Evolutionary conservation across 345 rosid species (phyloP).

Genomic region (Citrus sp.): DNA sequence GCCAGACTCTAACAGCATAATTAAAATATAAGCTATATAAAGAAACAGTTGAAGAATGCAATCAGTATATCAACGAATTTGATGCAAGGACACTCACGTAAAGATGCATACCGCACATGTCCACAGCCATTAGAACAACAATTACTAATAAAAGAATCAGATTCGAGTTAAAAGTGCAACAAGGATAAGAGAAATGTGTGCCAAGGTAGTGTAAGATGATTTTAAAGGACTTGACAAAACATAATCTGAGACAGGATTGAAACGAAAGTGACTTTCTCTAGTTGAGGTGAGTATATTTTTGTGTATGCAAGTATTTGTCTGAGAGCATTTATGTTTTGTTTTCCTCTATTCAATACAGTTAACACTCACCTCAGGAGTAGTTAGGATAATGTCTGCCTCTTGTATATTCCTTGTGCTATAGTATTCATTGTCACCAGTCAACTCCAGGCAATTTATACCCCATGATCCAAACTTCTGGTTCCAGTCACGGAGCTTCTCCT

Average conservation of each 20-base stretch:
- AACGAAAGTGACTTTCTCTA: not conserved
- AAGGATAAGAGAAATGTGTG: not conserved
- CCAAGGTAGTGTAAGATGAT: not conserved
- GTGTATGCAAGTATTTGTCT: not conserved
- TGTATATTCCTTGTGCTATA: conserved; percentile 68
- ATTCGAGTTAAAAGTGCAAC: not conserved
- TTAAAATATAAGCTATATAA: not conserved
- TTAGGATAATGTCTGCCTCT: conserved; percentile 89
- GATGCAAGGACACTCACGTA: not conserved
- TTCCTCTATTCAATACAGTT: not conserved
- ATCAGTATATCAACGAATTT: not conserved
- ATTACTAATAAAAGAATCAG: not conserved
- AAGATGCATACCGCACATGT: not conserved
- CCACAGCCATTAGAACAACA: not conserved
- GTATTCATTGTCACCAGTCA: conserved; percentile 86
- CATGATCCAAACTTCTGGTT: conserved; percentile 73
- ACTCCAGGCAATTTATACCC: conserved; percentile 84
- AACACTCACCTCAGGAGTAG: conserved; percentile 87
- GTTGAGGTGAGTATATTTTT: not conserved
- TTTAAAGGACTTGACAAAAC: not conserved
- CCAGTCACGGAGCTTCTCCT: conserved; percentile 95
- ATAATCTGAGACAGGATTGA: not conserved
- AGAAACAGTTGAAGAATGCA: not conserved
- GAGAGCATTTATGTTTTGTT: not conserved
- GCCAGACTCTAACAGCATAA: not conserved